These are phyloP conservation scores for Fusarium citri DNA, from an alignment of 2,329 filamentous ascomycete genomes.

Conservation along the genomic window DNA sequence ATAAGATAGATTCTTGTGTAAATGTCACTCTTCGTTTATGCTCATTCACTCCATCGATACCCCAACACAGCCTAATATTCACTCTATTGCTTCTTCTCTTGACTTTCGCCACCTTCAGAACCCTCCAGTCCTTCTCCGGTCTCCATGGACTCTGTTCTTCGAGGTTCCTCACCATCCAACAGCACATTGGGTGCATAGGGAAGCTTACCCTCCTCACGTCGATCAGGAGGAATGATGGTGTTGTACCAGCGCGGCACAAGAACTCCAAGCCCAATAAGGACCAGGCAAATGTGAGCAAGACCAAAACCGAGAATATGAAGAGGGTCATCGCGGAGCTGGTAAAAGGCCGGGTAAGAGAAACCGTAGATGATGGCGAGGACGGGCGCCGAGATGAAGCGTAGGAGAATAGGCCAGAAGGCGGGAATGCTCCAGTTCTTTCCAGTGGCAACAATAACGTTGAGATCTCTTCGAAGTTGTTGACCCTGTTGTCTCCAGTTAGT, in stretches of 20 bases:
- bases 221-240: slow-evolving; percentile 60
- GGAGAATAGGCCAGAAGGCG: slow-evolving; percentile 60
- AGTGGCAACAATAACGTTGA: slow-evolving; percentile 64
- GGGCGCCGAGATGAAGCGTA: slow-evolving; percentile 63
- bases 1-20: neutral
- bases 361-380: slow-evolving; percentile 63
- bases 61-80: neutral
- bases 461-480: slow-evolving; percentile 66
- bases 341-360: slow-evolving; percentile 64
- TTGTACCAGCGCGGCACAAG: slow-evolving; percentile 66
- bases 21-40: neutral
- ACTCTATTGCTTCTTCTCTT: slow-evolving; percentile 24
- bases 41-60: neutral
- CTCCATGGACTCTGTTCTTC: slow-evolving; percentile 34
- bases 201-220: slow-evolving; percentile 59
- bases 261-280: slow-evolving; percentile 61
- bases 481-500: slow-evolving; percentile 53
- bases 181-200: slow-evolving; percentile 43
- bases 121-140: slow-evolving; percentile 11
- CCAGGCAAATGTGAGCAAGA: slow-evolving; percentile 59
- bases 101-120: slow-evolving; percentile 15
- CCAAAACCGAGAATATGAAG: slow-evolving; percentile 63
- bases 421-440: slow-evolving; percentile 69
- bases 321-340: slow-evolving; percentile 61
- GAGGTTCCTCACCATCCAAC: slow-evolving; percentile 26